Evolutionary conservation across 208 protist genomes (phyloP), one percentile per base, ranked within the genome.

Genomic region (Leishmania tarentolae): DNA sequence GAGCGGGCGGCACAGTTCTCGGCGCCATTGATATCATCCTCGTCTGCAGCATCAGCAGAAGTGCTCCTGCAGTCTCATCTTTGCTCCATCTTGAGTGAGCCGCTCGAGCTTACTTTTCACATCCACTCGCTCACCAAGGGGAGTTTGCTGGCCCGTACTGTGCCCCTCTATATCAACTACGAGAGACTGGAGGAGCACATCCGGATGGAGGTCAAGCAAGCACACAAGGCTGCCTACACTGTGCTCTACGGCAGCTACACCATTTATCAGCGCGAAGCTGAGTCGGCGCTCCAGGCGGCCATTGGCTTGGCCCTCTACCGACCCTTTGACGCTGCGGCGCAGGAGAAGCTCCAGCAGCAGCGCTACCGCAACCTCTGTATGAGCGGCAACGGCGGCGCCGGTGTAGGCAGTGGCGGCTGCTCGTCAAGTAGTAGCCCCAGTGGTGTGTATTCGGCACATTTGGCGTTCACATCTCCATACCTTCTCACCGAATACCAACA

Each of bases 151-250:
- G 82, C 86, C 35, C 80, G 83, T 28, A 65, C 69, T 13, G 83
- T 89, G 40, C 85, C 88, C 1, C 77, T 87, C 19, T 86, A 88
- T 57, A 72, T 91, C 11, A 80, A 85, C 76, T 88, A 82, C 61
- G 88, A 86, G 70, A 71, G 75, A 9, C 65, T 91, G 15, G 83
- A 89, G 24, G 79, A 89, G 42, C 84, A 88, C 79, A 89, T 91
- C 42, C 78, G 81, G 0, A 88, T 83, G 56, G 88, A 91, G 68
- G 78, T 91, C 19, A 83, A 84, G 65, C 88, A 91, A 76, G 21
- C 56, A 19, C 88, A 91, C 88, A 91, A 91, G 79, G 86, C 81
- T 9, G 78, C 86, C 75, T 91, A 91, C 86, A 89, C 86, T 0
- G 84, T 85, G 35, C 59, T 91, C 52, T 91, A 88, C 78, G 88